A percentile compares a stretch with the other conserved stretches of the same genome.
These are phyloP conservation scores for Xylaria polymorpha DNA, from an alignment of 2,329 filamentous ascomycete species.

Conservation along the genomic window DNA sequence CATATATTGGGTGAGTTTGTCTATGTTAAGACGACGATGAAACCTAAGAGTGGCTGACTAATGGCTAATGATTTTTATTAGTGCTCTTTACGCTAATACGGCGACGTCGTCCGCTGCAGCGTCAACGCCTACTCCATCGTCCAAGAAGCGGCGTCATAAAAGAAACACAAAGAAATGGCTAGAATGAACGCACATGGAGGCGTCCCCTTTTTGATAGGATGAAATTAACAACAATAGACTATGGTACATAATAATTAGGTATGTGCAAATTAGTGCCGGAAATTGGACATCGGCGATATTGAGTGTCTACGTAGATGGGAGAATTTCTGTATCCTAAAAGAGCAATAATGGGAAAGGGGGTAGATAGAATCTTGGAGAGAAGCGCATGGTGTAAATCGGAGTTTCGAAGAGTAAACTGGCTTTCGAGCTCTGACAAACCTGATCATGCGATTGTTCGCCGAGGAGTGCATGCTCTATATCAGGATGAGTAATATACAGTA, in stretches of 20 bases:
- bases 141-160: constrained; percentile 12
- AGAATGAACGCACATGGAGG: not conserved
- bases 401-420: not conserved
- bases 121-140: not conserved
- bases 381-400: not conserved
- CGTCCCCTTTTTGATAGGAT: too few species aligned
- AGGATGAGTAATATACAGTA: constrained; percentile 7
- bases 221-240: not conserved
- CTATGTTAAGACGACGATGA: not conserved
- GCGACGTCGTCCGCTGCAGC: not conserved
- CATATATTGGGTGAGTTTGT: constrained; percentile 45
- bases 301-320: not conserved
- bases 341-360: not conserved
- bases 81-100: constrained; percentile 13
- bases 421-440: too few species aligned
- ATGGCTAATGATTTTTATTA: constrained; percentile 5
- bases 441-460: not conserved
- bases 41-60: constrained; percentile 11
- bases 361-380: not conserved
- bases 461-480: constrained; percentile 5
- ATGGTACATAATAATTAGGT: not conserved
- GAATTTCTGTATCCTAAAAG: not conserved
- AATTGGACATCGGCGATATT: not conserved
- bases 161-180: constrained; percentile 10
- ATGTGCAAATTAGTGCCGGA: not conserved